phyloP scores from a whole-genome alignment of 805 yeast species.

The Yarrowia phangngaensis region DNA sequence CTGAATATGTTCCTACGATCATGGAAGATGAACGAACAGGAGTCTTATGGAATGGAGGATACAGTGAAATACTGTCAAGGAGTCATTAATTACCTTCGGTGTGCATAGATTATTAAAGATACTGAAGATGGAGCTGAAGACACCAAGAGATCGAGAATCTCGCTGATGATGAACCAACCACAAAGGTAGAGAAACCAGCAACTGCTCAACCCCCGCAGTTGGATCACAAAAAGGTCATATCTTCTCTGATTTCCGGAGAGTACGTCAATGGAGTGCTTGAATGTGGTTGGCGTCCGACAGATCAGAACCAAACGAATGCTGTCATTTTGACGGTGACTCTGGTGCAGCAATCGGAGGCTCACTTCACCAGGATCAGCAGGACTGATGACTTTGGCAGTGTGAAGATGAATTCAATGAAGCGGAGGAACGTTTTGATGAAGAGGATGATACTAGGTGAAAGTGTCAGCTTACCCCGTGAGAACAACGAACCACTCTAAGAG shows the following conservation, averaged over 20 bases:
- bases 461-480: conserved; percentile 59
- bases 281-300: conserved; percentile 62
- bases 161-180: conserved; percentile 43
- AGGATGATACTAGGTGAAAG: conserved; percentile 27
- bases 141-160: conserved; percentile 64
- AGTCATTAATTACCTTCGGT: too few relatives aligned
- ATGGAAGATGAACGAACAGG: too few relatives aligned
- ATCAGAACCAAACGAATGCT: conserved; percentile 37
- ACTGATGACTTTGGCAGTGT: conserved; percentile 31
- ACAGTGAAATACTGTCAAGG: too few relatives aligned
- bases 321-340: conserved; percentile 31
- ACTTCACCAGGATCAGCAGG: not conserved
- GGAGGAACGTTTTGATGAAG: conserved; percentile 29
- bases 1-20: too few relatives aligned
- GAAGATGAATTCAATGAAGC: conserved; percentile 24
- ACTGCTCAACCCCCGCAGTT: conserved; percentile 31
- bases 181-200: conserved; percentile 31
- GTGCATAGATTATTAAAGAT: too few relatives aligned
- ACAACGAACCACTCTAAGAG: conserved; percentile 70
- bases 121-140: conserved; percentile 71
- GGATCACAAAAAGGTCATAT: conserved; percentile 30
- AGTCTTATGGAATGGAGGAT: too few relatives aligned
- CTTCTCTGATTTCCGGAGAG: conserved; percentile 31
- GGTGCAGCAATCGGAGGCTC: conserved; percentile 12
- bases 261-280: conserved; percentile 57